A percentile compares a stretch with the other conserved stretches of the same genome.
phyloP scores from a whole-genome alignment of 169 alveolate species.

The Cryptosporidium baileyi region DNA sequence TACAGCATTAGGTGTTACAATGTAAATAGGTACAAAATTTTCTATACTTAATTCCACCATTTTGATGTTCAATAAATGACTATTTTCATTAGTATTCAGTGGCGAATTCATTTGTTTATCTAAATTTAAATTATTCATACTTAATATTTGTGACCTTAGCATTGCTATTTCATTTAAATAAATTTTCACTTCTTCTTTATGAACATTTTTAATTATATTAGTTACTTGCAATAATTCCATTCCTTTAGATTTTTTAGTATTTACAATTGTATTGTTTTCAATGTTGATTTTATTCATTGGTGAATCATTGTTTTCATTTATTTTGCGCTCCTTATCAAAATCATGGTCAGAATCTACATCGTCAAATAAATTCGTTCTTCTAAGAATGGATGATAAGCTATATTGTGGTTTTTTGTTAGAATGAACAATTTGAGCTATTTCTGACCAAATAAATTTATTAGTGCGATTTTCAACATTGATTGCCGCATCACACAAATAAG shows the following conservation, averaged over 20 bases:
- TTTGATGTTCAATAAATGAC: too few relatives aligned
- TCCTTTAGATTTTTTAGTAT: not conserved
- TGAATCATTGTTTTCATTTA: not conserved
- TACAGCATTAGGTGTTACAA: not conserved
- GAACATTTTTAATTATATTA: slow-evolving; percentile 57
- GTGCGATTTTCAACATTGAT: not conserved
- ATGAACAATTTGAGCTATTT: slow-evolving; percentile 57
- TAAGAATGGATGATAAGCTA: slow-evolving; percentile 44
- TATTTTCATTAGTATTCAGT: not conserved
- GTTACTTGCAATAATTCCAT: slow-evolving; percentile 38
- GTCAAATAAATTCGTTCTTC: slow-evolving; percentile 48
- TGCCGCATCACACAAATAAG: too few relatives aligned
- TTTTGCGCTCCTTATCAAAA: not conserved
- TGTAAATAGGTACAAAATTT: not conserved
- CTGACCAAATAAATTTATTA: slow-evolving; percentile 60
- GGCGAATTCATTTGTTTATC: not conserved
- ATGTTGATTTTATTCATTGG: not conserved
- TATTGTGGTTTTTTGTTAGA: slow-evolving; percentile 44
- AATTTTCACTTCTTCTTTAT: slow-evolving; percentile 44
- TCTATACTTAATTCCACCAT: not conserved
- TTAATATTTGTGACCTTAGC: slow-evolving; percentile 45
- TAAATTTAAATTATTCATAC: not conserved
- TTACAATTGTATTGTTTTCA: not conserved
- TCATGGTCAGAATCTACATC: not conserved
- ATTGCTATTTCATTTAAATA: slow-evolving; percentile 46